Conservation (phyloP, 257 asterid species). For the Nicotiana benthamiana region DNA sequence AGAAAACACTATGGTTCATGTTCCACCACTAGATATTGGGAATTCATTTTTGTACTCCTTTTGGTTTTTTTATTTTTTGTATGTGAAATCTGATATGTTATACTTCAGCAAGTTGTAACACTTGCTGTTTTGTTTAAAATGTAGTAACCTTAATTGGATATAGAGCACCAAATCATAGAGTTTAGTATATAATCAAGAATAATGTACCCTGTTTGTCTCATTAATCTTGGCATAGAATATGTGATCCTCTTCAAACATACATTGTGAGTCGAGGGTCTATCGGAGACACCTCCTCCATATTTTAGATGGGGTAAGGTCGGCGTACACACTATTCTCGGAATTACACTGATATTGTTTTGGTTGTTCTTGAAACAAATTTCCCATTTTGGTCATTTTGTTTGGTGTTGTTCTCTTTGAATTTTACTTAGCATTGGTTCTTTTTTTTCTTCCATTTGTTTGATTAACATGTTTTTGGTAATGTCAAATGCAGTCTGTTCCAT, state of each 20-base stretch:
- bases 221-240: neutral
- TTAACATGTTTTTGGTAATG: neutral
- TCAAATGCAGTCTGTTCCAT: slow-evolving; percentile 43
- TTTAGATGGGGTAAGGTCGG: too few species aligned
- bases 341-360: too few species aligned
- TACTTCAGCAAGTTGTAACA: neutral
- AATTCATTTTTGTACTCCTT: too few species aligned
- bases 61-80: too few species aligned
- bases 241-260: neutral
- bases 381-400: too few species aligned
- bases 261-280: too few species aligned
- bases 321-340: too few species aligned
- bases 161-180: neutral
- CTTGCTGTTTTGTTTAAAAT: neutral
- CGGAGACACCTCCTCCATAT: too few species aligned
- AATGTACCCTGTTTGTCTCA: neutral
- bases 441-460: neutral
- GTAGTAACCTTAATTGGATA: neutral
- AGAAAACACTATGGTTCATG: neutral
- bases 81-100: too few species aligned
- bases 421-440: neutral
- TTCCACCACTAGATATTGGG: neutral
- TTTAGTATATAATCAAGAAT: neutral
- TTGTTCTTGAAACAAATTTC: neutral
- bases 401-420: neutral